Evolutionary conservation across 1,284 basidiomycete genomes (phyloP).

Genomic region (Sporisorium iseilematis-ciliati): DNA sequence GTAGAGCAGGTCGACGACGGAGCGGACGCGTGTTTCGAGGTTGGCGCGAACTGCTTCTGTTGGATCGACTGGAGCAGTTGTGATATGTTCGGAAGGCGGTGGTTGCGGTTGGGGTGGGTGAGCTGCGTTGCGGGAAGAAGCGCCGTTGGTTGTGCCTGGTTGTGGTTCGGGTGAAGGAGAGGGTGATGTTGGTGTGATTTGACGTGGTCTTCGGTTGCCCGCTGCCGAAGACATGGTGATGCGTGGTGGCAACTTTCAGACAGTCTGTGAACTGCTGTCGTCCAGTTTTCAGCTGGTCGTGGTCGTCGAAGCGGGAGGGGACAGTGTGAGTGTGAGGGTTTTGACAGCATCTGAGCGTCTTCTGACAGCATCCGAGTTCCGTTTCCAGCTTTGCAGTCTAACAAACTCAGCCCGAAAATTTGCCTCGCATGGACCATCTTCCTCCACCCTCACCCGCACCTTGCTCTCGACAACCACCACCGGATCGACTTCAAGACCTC

Average conservation of each 20-base stretch:
- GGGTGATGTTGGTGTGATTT: constrained; percentile 51
- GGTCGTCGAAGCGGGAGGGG: neutral
- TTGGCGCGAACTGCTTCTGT: constrained; percentile 46
- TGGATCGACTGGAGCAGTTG: constrained; percentile 1
- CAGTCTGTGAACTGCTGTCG: neutral
- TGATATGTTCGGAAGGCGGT: neutral
- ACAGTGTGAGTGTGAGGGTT: too few relatives aligned
- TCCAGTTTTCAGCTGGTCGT: neutral
- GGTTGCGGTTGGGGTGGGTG: neutral
- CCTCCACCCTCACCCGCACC: neutral
- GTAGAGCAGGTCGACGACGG: constrained; percentile 63
- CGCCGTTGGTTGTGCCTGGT: constrained; percentile 25
- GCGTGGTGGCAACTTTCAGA: neutral
- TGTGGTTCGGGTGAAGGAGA: constrained; percentile 49
- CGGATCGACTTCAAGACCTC: neutral
- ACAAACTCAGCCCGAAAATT: neutral
- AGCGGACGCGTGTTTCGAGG: constrained; percentile 58
- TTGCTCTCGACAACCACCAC: neutral
- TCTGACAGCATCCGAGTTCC: constrained; percentile 8
- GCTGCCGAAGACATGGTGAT: constrained; percentile 27
- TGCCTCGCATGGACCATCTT: constrained; percentile 2
- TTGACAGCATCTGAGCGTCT: too few relatives aligned
- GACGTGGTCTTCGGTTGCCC: constrained; percentile 26
- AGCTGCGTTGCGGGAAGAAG: constrained; percentile 1
- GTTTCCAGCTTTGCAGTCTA: neutral